Base-by-base conservation (phyloP, 345 rosid genomes). In the Psidium friedrichsthalianum region DNA sequence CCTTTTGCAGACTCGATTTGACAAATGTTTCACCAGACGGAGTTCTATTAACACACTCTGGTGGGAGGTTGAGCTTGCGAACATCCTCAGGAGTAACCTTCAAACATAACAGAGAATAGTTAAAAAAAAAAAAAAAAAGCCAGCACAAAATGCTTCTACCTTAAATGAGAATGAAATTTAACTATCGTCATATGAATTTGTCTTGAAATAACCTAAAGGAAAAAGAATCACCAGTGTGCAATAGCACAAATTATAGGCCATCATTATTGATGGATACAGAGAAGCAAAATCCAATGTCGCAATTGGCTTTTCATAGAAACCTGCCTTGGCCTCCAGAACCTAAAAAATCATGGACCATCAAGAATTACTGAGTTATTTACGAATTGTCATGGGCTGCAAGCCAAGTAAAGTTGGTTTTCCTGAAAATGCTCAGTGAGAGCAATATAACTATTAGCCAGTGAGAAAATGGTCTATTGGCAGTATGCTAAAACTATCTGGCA, bases 261-360 rank as follows among this genome's bases (percentile, higher is more conserved):
- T 97, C 99, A 97, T 97, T 89, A 97, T 97, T 53, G 98, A 97
- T 55, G 99, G 99, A 91, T 97, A 97, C 82, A 97, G 82, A 85
- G 99, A 97, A 84, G 99, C 98, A 90, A 96, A 97, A 94, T 97
- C 99, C 85, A 97, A 88, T 69, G 98, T 97, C 51, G 98, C 98
- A 90, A 96, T 95, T 81, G 98, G 98, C 90, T 95, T 95, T 87
- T 97, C 98, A 86, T 96, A 97, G 90, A 93, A 97, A 84, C 98
- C 98, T 55, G 98, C 94, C 86, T 83, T 94, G 61, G 99, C 95
- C 89, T 97, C 98, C 94, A 97, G 90, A 83, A 97, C 98, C 98
- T 97, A 90, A 85, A 87, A 53, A 82, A 52, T 82, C 59, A 27
- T 53, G 44, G 47, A 32, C 47, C 78, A 69, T 69, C 12, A 36